Conservation (phyloP, 2,329 filamentous ascomycete species). For the Ceratocystiopsis minuta region DNA sequence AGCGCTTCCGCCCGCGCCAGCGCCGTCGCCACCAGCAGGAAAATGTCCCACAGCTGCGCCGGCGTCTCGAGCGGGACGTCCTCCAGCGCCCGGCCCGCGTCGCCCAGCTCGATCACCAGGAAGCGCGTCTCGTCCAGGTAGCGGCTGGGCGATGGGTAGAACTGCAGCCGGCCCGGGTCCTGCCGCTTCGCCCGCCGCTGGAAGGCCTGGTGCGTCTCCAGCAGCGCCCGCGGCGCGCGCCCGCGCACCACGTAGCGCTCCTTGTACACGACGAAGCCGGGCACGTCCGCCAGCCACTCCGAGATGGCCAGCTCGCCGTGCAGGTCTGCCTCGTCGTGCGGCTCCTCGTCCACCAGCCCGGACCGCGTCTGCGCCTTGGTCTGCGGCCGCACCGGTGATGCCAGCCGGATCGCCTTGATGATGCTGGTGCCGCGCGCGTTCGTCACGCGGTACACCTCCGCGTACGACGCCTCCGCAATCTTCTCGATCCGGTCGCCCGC, state of each 20-base stretch:
- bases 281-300: conserved; percentile 44
- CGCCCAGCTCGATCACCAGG: conserved; percentile 43
- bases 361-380: conserved; percentile 36
- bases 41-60: conserved; percentile 44
- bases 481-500: conserved; percentile 36
- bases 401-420: conserved; percentile 44
- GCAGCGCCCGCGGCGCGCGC: conserved; percentile 31
- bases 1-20: conserved; percentile 40
- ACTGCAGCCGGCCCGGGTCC: conserved; percentile 38
- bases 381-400: conserved; percentile 38
- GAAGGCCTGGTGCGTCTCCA: conserved; percentile 42
- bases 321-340: conserved; percentile 35
- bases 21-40: conserved; percentile 41
- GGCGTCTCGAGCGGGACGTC: conserved; percentile 31
- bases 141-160: conserved; percentile 42
- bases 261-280: conserved; percentile 49
- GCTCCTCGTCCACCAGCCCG: conserved; percentile 39
- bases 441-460: conserved; percentile 45
- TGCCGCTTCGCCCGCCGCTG: conserved; percentile 34
- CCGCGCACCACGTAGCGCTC: conserved; percentile 43
- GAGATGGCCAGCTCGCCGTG: conserved; percentile 43
- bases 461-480: conserved; percentile 49
- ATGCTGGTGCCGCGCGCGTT: conserved; percentile 43
- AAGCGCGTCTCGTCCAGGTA: conserved; percentile 41
- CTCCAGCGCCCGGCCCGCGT: conserved; percentile 42